Evolutionary conservation across 164 flowering plant species (phyloP).

Genomic region (Macadamia tetraphylla): DNA sequence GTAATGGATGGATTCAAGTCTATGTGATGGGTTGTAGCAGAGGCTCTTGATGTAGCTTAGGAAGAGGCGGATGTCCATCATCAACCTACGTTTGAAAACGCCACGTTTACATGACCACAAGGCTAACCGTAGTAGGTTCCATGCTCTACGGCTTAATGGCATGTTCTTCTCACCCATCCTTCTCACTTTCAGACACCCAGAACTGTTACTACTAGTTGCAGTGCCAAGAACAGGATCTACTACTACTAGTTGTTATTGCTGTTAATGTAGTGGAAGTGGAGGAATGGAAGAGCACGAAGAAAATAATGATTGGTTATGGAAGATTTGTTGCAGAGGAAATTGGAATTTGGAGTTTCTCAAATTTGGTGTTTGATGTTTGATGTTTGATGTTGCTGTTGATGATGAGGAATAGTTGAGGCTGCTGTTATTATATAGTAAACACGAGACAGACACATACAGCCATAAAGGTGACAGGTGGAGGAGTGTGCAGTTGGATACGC

Average conservation of each 20-base stretch:
- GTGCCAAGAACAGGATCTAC: background rate
- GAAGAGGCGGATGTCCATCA: conserved; percentile 40
- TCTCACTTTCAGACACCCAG: background rate
- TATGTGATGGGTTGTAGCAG: conserved; percentile 1
- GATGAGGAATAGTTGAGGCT: background rate
- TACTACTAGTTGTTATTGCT: no score
- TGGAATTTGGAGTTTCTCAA: no score
- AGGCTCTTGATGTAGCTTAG: conserved; percentile 42
- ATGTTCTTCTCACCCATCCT: conserved; percentile 35
- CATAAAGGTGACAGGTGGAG: background rate
- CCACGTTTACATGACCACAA: conserved; percentile 82
- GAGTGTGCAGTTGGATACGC: background rate
- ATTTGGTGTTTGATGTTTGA: no score
- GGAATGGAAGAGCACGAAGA: background rate
- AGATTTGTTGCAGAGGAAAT: background rate
- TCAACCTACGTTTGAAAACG: conserved; percentile 37
- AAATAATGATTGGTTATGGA: no score
- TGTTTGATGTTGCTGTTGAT: no score
- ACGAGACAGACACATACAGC: background rate
- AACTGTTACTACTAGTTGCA: background rate
- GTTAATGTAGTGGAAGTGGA: background rate
- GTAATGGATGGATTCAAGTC: conserved; percentile 23
- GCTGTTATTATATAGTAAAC: background rate
- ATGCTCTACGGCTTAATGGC: conserved; percentile 35
- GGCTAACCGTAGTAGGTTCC: conserved; percentile 64